A percentile compares a stretch with the other conserved stretches of the same genome.
These are phyloP conservation scores for Hortaea werneckii DNA, from an alignment of 2,329 filamentous ascomycete species.

Conservation along the genomic window DNA sequence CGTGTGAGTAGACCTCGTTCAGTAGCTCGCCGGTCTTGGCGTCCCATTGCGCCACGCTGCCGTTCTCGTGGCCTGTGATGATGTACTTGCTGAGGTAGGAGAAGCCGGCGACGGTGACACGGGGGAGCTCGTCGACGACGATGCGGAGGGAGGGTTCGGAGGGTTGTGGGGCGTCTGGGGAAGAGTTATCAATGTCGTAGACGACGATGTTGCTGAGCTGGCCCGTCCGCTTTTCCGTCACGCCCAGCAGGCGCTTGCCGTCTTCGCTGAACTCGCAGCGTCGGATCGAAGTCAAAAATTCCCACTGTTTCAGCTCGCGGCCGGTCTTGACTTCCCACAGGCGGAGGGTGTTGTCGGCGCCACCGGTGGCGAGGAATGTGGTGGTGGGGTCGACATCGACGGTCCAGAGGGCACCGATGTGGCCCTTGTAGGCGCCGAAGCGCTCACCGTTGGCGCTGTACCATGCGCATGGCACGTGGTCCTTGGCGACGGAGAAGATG, in stretches of 20 bases:
- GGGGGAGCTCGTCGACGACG: constrained; percentile 80
- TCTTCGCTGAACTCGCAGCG: constrained; percentile 95
- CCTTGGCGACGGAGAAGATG: constrained; percentile 90
- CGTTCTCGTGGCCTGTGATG: constrained; percentile 94
- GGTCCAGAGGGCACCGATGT: constrained; percentile 97
- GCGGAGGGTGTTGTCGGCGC: constrained; percentile 95
- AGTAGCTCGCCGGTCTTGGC: constrained; percentile 80
- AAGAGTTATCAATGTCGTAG: constrained; percentile 68
- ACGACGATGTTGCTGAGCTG: constrained; percentile 91
- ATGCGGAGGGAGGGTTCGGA: constrained; percentile 78
- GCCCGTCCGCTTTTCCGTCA: constrained; percentile 98
- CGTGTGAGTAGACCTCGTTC: constrained; percentile 74
- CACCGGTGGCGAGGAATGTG: constrained; percentile 84
- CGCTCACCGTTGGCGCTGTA: constrained; percentile 96
- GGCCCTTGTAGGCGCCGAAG: constrained; percentile 90
- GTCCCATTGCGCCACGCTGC: constrained; percentile 82
- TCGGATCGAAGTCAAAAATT: constrained; percentile 95
- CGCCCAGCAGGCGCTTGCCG: constrained; percentile 77
- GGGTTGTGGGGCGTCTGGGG: constrained; percentile 71
- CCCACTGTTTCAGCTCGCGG: constrained; percentile 91
- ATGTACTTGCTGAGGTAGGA: constrained; percentile 92
- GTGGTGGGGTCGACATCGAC: constrained; percentile 91
- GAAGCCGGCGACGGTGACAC: constrained; percentile 95
- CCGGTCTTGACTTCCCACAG: constrained; percentile 94
- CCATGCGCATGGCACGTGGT: constrained; percentile 95